Conservation (phyloP, 768 basidiomycete genomes). For the Lactifluus pinguis region DNA sequence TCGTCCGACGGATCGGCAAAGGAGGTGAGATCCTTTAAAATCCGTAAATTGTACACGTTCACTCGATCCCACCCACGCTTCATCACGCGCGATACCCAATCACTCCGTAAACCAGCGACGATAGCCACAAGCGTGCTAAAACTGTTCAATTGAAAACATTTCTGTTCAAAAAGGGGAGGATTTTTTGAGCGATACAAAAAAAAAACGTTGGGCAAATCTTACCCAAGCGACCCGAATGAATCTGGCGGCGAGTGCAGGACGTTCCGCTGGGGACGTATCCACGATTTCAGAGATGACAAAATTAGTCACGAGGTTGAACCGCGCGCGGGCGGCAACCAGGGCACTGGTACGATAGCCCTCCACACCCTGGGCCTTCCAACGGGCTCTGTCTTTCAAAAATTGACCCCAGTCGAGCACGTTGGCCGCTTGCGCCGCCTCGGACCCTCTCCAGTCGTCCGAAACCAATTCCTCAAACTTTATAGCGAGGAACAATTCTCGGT, state of each 20-base stretch:
- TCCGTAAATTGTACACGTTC: conserved; percentile 59
- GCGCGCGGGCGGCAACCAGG: conserved; percentile 62
- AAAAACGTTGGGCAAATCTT: conserved; percentile 25
- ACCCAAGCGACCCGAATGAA: conserved; percentile 86
- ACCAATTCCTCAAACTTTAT: conserved; percentile 88
- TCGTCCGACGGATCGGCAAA: conserved; percentile 58
- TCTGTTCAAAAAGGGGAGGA: conserved; percentile 43
- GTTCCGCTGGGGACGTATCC: conserved; percentile 56
- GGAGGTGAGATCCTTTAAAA: conserved; percentile 61
- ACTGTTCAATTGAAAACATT: conserved; percentile 70
- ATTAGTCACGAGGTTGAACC: conserved; percentile 78
- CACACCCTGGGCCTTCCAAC: conserved; percentile 54
- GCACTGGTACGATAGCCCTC: conserved; percentile 57
- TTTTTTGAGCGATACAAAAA: no score
- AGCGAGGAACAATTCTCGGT: conserved; percentile 75
- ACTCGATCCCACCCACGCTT: conserved; percentile 54
- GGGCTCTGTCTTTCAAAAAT: conserved; percentile 66
- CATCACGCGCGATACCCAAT: conserved; percentile 62
- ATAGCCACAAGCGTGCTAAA: conserved; percentile 75
- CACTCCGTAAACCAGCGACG: conserved; percentile 62
- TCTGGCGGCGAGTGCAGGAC: conserved; percentile 59
- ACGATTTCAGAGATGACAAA: conserved; percentile 79
- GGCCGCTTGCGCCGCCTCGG: conserved; percentile 39
- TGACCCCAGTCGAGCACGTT: conserved; percentile 78
- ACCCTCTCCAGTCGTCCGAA: conserved; percentile 56